Percentiles rank a stretch among this genome's conserved stretches.
These are phyloP conservation scores for Podospora pseudopauciseta DNA, from an alignment of 495 filamentous ascomycete genomes.

Conservation along the genomic window DNA sequence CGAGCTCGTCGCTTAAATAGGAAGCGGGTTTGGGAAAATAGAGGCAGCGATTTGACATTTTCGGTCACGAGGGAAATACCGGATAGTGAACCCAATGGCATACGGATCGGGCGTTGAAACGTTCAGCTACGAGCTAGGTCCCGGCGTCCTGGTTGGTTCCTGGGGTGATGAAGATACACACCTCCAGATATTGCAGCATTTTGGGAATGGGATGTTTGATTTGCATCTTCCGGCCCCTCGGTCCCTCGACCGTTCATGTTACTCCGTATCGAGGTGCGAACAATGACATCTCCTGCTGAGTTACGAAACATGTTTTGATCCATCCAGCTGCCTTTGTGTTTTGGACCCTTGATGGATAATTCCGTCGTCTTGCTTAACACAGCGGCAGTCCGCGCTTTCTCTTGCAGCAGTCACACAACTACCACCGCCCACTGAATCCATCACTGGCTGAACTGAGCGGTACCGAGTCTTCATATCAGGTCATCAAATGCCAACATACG, in stretches of 20 bases:
- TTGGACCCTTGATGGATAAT: neutral
- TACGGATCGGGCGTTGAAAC: conserved; percentile 27
- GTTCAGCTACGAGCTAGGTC: conserved; percentile 30
- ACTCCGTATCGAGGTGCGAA: conserved; percentile 12
- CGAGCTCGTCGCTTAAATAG: conserved; percentile 34
- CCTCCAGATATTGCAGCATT: conserved; percentile 33
- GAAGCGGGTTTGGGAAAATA: conserved; percentile 26
- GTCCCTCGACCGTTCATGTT: conserved; percentile 13
- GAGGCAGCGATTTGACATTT: conserved; percentile 36
- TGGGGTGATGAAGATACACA: conserved; percentile 23
- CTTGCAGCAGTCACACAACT: neutral
- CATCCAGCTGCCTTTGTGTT: neutral
- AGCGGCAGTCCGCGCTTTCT: neutral
- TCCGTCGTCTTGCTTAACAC: neutral
- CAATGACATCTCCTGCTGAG: conserved; percentile 9
- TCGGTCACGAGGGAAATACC: conserved; percentile 33
- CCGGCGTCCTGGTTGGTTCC: conserved; percentile 36
- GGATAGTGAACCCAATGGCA: conserved; percentile 28
- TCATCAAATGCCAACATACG: neutral
- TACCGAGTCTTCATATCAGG: neutral
- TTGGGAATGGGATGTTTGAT: conserved; percentile 35
- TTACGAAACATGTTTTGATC: neutral
- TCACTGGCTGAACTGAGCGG: neutral
- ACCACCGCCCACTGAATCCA: neutral
- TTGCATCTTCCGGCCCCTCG: conserved; percentile 25